A percentile compares a stretch with the other conserved stretches of the same genome.
Conservation (phyloP, 148 eudicot genomes). For the Rhododendron vialii region DNA sequence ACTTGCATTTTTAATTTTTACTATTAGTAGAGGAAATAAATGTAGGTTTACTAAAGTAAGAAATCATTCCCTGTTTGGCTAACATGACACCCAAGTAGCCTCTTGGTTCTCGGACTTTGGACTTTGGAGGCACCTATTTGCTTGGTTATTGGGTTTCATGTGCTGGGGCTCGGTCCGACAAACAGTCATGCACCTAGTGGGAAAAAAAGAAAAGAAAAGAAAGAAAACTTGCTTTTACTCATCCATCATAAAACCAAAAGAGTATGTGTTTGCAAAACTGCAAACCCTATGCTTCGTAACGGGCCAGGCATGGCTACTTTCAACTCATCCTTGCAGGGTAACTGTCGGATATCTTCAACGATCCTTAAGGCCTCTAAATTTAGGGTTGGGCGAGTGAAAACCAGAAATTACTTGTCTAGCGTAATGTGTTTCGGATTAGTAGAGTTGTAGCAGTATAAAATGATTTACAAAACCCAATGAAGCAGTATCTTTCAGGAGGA, state of each 20-base stretch:
- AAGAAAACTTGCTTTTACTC: neutral
- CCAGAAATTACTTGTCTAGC: neutral
- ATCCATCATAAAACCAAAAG: neutral
- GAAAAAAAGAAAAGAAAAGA: neutral
- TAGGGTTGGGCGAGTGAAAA: neutral
- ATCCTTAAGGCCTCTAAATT: neutral
- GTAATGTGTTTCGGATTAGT: neutral
- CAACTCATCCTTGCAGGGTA: neutral
- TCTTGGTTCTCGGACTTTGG: neutral
- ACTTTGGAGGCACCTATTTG: neutral
- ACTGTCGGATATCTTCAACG: neutral
- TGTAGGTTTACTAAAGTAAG: neutral
- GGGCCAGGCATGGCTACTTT: neutral
- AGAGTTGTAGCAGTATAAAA: neutral
- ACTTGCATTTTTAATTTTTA: neutral
- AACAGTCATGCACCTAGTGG: neutral
- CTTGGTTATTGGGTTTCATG: neutral
- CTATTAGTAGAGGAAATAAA: neutral
- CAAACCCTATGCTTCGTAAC: neutral
- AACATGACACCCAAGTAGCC: neutral
- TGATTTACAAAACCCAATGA: neutral
- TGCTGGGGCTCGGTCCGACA: neutral
- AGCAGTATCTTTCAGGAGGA: neutral
- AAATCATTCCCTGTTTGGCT: neutral
- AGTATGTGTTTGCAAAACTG: neutral